A percentile compares a stretch with the other conserved stretches of the same genome.
Conservation (phyloP, 306 rosid species). For the Sphenostylis stenocarpa region DNA sequence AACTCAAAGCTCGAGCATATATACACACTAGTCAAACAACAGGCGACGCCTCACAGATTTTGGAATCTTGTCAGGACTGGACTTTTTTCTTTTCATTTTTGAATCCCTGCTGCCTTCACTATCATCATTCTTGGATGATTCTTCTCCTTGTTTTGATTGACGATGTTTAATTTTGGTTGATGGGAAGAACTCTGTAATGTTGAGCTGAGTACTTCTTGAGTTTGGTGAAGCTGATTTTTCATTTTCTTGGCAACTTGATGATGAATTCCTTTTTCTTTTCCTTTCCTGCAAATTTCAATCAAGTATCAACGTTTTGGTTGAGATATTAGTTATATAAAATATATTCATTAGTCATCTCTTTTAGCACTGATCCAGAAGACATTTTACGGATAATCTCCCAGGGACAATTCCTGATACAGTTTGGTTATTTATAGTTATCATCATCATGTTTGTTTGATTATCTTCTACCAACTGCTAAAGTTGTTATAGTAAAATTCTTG, state of each 20-base stretch:
- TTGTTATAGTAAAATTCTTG: background rate
- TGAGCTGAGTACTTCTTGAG: conserved; percentile 49
- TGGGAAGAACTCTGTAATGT: conserved; percentile 72
- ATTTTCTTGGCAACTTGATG: conserved; percentile 38
- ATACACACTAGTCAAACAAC: conserved; percentile 57
- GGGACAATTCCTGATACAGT: background rate
- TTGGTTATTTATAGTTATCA: no score
- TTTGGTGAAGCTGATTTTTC: conserved; percentile 43
- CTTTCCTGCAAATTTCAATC: conserved; percentile 52
- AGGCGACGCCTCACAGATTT: conserved; percentile 90
- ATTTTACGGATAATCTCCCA: background rate
- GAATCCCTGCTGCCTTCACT: conserved; percentile 37
- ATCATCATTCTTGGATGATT: conserved; percentile 30
- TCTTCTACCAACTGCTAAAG: conserved; percentile 16
- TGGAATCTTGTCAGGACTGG: conserved; percentile 50
- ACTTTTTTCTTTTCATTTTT: conserved; percentile 45
- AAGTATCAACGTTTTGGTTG: background rate
- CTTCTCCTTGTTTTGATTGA: conserved; percentile 42
- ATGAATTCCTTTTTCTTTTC: conserved; percentile 48
- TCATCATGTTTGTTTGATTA: background rate
- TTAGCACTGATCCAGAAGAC: background rate
- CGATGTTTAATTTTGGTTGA: conserved; percentile 49
- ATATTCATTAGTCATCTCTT: background rate
- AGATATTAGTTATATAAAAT: background rate
- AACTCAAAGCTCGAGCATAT: conserved; percentile 12